phyloP scores from a whole-genome alignment of 495 filamentous ascomycete species.

The Hyaloscypha bicolor region DNA sequence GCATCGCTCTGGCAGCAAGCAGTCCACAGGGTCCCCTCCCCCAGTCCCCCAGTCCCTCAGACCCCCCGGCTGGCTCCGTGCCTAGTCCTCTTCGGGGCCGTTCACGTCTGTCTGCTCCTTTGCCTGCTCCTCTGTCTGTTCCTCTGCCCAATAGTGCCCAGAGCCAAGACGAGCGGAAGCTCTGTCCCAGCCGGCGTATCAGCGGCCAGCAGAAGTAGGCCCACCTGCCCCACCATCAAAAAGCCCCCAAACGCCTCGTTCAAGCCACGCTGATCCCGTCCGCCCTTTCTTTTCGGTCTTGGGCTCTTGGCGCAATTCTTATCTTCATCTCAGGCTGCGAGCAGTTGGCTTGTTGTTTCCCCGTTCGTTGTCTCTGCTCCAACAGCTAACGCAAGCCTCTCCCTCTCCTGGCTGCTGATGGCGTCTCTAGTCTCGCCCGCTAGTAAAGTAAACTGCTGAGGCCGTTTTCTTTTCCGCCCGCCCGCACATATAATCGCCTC shows the following conservation, averaged over 20 bases:
- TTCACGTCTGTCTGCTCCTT: no score
- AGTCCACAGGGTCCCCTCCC: no score
- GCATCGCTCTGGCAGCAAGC: background rate
- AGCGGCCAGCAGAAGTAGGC: background rate
- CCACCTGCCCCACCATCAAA: background rate
- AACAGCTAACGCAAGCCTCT: conserved; percentile 3
- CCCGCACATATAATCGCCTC: conserved; percentile 4
- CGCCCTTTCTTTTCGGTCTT: background rate
- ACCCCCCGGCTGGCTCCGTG: no score
- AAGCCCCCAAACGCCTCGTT: conserved; percentile 2
- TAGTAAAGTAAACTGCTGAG: background rate
- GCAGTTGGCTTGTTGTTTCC: background rate
- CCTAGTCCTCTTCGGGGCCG: no score
- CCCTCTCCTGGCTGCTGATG: conserved; percentile 7
- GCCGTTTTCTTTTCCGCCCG: background rate
- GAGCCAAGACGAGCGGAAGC: no score
- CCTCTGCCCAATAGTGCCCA: no score
- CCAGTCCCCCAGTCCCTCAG: no score
- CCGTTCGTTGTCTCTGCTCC: background rate
- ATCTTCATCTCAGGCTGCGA: background rate
- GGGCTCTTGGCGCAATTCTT: background rate
- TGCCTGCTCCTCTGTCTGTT: no score
- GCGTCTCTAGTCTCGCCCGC: background rate
- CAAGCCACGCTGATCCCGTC: background rate
- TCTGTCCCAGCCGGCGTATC: no score